These are phyloP conservation scores for Xylaria sp. DNA, from an alignment of 2,329 filamentous ascomycete genomes.

Conservation along the genomic window DNA sequence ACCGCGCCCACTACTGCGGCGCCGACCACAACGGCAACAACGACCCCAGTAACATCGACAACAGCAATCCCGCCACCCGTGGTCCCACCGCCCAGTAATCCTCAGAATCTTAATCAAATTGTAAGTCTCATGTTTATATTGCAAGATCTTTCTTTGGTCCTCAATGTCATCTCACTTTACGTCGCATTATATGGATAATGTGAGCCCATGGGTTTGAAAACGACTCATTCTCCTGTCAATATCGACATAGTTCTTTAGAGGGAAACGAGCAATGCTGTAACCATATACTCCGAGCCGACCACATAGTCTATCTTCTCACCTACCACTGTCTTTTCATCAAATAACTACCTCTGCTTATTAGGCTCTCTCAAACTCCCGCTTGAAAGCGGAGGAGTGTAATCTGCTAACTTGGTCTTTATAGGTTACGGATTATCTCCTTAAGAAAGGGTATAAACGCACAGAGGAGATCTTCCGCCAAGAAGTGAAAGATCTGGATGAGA, in stretches of 20 bases:
- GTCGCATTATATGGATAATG: conserved; percentile 37
- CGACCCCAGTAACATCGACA: conserved; percentile 33
- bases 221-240: background rate
- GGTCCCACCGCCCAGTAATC: conserved; percentile 64
- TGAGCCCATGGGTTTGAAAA: background rate
- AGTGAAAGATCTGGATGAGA: conserved; percentile 82
- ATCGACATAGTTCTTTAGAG: background rate
- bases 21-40: conserved; percentile 22
- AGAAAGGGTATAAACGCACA: conserved; percentile 92
- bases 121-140: conserved; percentile 64
- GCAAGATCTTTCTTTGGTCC: background rate
- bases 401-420: conserved; percentile 46
- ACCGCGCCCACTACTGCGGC: conserved; percentile 39
- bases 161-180: background rate
- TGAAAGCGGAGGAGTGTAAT: background rate
- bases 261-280: background rate
- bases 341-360: background rate
- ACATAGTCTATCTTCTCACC: background rate
- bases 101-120: conserved; percentile 92
- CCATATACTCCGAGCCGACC: background rate
- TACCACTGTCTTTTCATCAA: background rate
- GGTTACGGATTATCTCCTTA: conserved; percentile 94
- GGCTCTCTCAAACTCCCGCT: background rate
- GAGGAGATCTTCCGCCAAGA: conserved; percentile 94
- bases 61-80: conserved; percentile 47